phyloP scores from a whole-genome alignment of 2,329 filamentous ascomycete genomes.

The Colletotrichum sp. region DNA sequence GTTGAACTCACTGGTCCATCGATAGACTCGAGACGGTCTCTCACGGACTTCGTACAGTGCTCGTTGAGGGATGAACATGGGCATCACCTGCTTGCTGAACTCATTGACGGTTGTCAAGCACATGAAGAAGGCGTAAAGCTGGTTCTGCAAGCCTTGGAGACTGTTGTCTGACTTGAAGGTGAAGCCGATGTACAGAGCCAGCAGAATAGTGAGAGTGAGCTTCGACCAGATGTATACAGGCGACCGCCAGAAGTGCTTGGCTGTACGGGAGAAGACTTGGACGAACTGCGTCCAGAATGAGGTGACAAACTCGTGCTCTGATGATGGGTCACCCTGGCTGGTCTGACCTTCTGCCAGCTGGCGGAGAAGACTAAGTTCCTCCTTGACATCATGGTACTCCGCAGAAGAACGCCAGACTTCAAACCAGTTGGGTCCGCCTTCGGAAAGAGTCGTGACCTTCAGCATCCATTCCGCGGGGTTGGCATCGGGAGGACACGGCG shows the following conservation, averaged over 20 bases:
- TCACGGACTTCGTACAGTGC: slow-evolving; percentile 72
- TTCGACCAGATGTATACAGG: slow-evolving; percentile 76
- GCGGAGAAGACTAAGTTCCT: slow-evolving; percentile 29
- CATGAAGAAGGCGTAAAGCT: slow-evolving; percentile 74
- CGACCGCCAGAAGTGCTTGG: slow-evolving; percentile 76
- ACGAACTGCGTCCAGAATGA: slow-evolving; percentile 66
- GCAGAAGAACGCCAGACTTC: slow-evolving; percentile 36
- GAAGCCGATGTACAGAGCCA: slow-evolving; percentile 68
- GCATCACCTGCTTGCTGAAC: slow-evolving; percentile 70
- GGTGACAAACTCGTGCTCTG: slow-evolving; percentile 69
- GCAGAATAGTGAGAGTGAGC: slow-evolving; percentile 52
- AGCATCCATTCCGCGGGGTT: slow-evolving; percentile 76
- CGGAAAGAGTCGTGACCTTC: slow-evolving; percentile 31
- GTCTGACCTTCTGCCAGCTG: slow-evolving; percentile 41
- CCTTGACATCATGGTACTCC: slow-evolving; percentile 31
- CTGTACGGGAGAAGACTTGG: slow-evolving; percentile 66
- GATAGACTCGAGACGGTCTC: slow-evolving; percentile 68
- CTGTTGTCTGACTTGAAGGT: slow-evolving; percentile 63
- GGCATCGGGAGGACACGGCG: slow-evolving; percentile 55
- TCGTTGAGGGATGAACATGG: slow-evolving; percentile 71
- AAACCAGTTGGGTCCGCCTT: slow-evolving; percentile 36
- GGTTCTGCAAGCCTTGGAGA: slow-evolving; percentile 70
- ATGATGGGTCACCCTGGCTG: neutral
- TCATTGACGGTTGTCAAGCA: slow-evolving; percentile 70
- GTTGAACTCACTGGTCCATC: slow-evolving; percentile 12